These are phyloP conservation scores for Taphrina betulina DNA, from an alignment of 1,139 yeast species.

Conservation along the genomic window DNA sequence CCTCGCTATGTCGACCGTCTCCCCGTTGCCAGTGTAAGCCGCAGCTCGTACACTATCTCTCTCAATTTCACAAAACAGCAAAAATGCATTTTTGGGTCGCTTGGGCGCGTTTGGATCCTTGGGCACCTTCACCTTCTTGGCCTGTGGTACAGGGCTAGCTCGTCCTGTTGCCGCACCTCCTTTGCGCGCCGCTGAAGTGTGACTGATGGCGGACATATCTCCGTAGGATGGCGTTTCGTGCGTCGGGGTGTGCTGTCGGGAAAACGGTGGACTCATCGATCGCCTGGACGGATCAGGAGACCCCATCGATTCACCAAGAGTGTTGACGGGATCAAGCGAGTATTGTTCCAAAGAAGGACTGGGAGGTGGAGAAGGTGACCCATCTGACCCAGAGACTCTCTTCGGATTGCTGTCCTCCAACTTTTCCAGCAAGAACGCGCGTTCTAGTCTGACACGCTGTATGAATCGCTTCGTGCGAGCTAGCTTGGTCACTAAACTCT, in stretches of 20 bases:
- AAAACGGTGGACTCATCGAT: constrained; percentile 6
- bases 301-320: background rate
- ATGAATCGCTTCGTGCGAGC: constrained; percentile 75
- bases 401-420: constrained; percentile 54
- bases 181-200: constrained; percentile 12
- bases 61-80: constrained; percentile 72
- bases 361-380: constrained; percentile 29
- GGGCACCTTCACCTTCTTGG: constrained; percentile 49
- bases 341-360: constrained; percentile 27
- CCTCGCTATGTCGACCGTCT: constrained; percentile 63
- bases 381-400: constrained; percentile 11
- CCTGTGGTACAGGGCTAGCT: constrained; percentile 64
- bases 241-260: constrained; percentile 7
- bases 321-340: constrained; percentile 8
- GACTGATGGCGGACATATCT: background rate
- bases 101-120: constrained; percentile 25
- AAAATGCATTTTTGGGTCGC: constrained; percentile 33
- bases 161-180: constrained; percentile 60
- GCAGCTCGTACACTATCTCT: constrained; percentile 66
- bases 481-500: constrained; percentile 71
- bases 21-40: constrained; percentile 48
- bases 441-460: constrained; percentile 76
- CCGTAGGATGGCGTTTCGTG: background rate
- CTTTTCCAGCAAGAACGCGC: constrained; percentile 73
- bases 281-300: constrained; percentile 16